These are phyloP conservation scores for Corymbia calophylla DNA, from an alignment of 441 rosid species.

Conservation along the genomic window DNA sequence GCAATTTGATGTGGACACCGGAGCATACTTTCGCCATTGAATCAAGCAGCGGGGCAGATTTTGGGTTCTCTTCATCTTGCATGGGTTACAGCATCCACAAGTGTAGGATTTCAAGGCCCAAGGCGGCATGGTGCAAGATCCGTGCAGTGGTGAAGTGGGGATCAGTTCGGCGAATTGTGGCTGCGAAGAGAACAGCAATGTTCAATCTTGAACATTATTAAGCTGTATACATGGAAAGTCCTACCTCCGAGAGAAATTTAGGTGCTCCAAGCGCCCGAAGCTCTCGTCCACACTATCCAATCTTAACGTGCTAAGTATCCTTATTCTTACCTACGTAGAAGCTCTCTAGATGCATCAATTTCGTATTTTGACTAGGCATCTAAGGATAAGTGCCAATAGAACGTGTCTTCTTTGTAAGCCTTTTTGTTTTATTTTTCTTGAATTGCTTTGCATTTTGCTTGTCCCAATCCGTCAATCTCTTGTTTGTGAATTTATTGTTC, in stretches of 20 bases:
- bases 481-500: background rate
- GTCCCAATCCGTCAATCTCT: background rate
- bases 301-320: background rate
- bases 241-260: background rate
- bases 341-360: background rate
- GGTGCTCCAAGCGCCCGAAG: background rate
- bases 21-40: background rate
- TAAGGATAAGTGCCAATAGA: background rate
- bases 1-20: constrained; percentile 7
- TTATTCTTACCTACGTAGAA: background rate
- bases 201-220: background rate
- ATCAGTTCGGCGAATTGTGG: constrained; percentile 14
- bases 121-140: constrained; percentile 57
- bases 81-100: constrained; percentile 9
- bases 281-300: background rate
- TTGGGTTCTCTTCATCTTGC: constrained; percentile 14
- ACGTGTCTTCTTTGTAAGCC: background rate
- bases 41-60: background rate
- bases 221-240: background rate
- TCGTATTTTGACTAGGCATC: background rate
- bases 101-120: constrained; percentile 25
- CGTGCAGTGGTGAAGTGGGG: constrained; percentile 40
- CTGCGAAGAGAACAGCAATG: constrained; percentile 20
- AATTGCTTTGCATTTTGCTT: background rate
- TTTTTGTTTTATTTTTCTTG: background rate